Evolutionary conservation across 495 filamentous ascomycete genomes (phyloP).

Genomic region (Tuber magnatum): DNA sequence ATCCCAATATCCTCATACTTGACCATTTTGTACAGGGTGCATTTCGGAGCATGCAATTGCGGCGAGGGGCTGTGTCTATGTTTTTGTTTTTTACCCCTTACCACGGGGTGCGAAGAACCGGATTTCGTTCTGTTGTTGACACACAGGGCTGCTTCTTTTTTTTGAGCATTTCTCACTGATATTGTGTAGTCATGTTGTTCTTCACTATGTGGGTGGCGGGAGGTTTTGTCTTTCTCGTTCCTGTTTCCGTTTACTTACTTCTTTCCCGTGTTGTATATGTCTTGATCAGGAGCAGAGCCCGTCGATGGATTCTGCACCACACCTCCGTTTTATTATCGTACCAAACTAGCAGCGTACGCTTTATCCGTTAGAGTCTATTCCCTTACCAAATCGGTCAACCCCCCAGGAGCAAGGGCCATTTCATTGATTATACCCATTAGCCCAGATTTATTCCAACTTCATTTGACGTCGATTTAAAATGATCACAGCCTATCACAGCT

Average conservation of each 20-base stretch:
- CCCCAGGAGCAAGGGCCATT: not conserved
- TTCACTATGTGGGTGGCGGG: not conserved
- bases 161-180: not conserved
- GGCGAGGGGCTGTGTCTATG: conserved; percentile 24
- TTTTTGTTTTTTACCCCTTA: conserved; percentile 4
- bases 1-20: conserved; percentile 24
- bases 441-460: not conserved
- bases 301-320: not conserved
- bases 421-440: not conserved
- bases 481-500: not conserved
- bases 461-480: not conserved
- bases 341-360: not conserved
- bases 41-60: conserved; percentile 35
- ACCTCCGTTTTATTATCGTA: not conserved
- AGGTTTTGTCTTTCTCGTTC: not conserved
- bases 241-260: not conserved
- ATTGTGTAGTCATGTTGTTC: not conserved
- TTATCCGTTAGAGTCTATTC: not conserved
- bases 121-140: not conserved
- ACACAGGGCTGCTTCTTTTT: not conserved
- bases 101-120: not conserved
- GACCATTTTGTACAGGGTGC: conserved; percentile 32
- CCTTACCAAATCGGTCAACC: not conserved
- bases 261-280: not conserved
- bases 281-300: not conserved